These are phyloP conservation scores for Cryptococcus deneoformans DNA, from an alignment of 1,284 basidiomycete species.

Conservation along the genomic window DNA sequence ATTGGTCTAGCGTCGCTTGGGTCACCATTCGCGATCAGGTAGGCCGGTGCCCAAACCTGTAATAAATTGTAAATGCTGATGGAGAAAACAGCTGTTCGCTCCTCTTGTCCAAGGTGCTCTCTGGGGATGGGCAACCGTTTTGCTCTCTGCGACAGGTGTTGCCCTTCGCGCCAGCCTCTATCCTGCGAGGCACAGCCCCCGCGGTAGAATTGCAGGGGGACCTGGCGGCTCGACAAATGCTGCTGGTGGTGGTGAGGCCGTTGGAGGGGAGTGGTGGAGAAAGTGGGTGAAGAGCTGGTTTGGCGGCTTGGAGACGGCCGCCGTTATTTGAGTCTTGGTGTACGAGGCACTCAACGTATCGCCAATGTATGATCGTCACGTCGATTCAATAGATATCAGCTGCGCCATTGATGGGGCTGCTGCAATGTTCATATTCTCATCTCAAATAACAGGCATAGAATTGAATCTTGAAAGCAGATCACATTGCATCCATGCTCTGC, in stretches of 20 bases:
- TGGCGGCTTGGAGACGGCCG: constrained; percentile 29
- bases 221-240: constrained; percentile 20
- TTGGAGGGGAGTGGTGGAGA: constrained; percentile 35
- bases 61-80: background rate
- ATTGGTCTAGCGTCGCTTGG: constrained; percentile 40
- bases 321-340: constrained; percentile 6
- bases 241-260: constrained; percentile 31
- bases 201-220: constrained; percentile 31
- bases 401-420: too few relatives aligned
- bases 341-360: background rate
- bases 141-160: constrained; percentile 25
- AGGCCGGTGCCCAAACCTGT: constrained; percentile 10
- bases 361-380: background rate
- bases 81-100: constrained; percentile 21
- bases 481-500: too few relatives aligned
- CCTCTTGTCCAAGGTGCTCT: constrained; percentile 46
- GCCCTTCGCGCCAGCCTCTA: constrained; percentile 30
- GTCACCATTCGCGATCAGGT: constrained; percentile 49
- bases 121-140: constrained; percentile 42
- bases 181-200: constrained; percentile 25
- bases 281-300: constrained; percentile 32
- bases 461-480: too few relatives aligned
- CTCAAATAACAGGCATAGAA: too few relatives aligned
- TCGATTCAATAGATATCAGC: too few relatives aligned
- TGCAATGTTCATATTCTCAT: too few relatives aligned